Evolutionary conservation across 306 rosid species (phyloP).

Genomic region (Pterocarpus santalinus): DNA sequence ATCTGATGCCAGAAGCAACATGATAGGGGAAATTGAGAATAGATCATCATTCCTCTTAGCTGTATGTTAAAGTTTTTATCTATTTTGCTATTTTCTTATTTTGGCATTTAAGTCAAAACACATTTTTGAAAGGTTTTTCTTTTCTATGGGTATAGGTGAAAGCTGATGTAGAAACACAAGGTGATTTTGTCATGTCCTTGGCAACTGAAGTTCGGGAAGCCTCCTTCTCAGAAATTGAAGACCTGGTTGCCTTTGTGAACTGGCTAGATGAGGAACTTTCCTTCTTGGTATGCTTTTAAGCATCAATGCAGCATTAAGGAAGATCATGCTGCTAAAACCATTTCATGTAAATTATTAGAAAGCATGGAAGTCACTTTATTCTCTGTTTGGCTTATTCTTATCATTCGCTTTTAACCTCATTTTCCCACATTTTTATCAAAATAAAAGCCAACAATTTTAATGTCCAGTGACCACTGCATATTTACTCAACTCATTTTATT

Average conservation of each 20-base stretch:
- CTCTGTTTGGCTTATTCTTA: not conserved
- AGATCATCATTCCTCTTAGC: constrained; percentile 95
- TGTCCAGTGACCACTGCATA: not conserved
- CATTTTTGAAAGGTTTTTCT: constrained; percentile 5
- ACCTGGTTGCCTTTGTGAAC: constrained; percentile 90
- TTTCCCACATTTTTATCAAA: not conserved
- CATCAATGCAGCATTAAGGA: constrained; percentile 12
- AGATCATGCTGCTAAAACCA: constrained; percentile 20
- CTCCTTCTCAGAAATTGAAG: constrained; percentile 76
- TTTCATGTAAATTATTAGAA: not conserved
- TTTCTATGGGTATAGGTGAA: constrained; percentile 59
- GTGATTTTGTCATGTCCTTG: constrained; percentile 89
- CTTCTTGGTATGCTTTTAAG: constrained; percentile 50
- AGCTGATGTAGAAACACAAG: constrained; percentile 98
- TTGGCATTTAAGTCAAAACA: not conserved
- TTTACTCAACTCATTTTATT: constrained; percentile 40
- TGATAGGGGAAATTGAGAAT: constrained; percentile 97
- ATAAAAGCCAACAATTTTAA: not conserved
- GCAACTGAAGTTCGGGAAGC: constrained; percentile 96
- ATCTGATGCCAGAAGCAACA: constrained; percentile 88
- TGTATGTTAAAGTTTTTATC: constrained; percentile 58
- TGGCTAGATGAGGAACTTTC: constrained; percentile 95
- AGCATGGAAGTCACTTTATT: not conserved
- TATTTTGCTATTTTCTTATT: constrained; percentile 18
- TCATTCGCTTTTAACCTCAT: not conserved